Conservation (phyloP, 192 early-diverging fungal genomes). For the Podila clonocystis region DNA sequence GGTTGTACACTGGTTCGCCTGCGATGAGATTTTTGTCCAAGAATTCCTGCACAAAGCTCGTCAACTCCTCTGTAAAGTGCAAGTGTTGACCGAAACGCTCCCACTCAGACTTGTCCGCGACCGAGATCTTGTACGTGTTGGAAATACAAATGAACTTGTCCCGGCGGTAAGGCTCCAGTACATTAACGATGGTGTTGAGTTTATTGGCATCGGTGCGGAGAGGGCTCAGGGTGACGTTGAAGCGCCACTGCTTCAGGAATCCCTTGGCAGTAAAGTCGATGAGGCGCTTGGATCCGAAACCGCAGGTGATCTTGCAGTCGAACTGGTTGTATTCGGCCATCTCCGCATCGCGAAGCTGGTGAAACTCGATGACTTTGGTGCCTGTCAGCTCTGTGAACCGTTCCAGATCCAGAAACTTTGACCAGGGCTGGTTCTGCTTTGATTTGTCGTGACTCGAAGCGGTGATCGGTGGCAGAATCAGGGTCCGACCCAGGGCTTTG, state of each 20-base stretch:
- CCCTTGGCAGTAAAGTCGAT: constrained; percentile 52
- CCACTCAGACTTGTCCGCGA: constrained; percentile 45
- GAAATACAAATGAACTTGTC: constrained; percentile 49
- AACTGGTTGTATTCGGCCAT: constrained; percentile 22
- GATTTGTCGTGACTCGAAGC: constrained; percentile 51
- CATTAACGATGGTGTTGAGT: constrained; percentile 22
- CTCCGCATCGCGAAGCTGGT: constrained; percentile 36
- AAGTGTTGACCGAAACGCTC: constrained; percentile 43
- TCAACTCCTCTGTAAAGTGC: constrained; percentile 40
- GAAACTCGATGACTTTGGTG: constrained; percentile 47
- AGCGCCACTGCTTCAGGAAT: constrained; percentile 48
- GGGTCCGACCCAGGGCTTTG: constrained; percentile 30
- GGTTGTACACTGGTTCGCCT: constrained; percentile 23
- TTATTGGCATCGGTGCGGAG: constrained; percentile 31
- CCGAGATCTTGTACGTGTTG: constrained; percentile 47
- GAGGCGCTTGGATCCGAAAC: constrained; percentile 46
- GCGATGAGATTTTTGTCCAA: constrained; percentile 30
- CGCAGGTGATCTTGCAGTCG: constrained; percentile 43
- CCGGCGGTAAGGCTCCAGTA: constrained; percentile 15
- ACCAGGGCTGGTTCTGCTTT: constrained; percentile 52
- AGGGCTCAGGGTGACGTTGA: constrained; percentile 27
- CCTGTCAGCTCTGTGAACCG: constrained; percentile 44
- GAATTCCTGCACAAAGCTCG: constrained; percentile 36
- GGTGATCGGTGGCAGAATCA: constrained; percentile 47
- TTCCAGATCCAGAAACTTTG: constrained; percentile 47